A percentile compares a stretch with the other conserved stretches of the same genome.
These are phyloP conservation scores for Abelmoschus esculentus DNA, from an alignment of 345 rosid genomes.

Conservation along the genomic window DNA sequence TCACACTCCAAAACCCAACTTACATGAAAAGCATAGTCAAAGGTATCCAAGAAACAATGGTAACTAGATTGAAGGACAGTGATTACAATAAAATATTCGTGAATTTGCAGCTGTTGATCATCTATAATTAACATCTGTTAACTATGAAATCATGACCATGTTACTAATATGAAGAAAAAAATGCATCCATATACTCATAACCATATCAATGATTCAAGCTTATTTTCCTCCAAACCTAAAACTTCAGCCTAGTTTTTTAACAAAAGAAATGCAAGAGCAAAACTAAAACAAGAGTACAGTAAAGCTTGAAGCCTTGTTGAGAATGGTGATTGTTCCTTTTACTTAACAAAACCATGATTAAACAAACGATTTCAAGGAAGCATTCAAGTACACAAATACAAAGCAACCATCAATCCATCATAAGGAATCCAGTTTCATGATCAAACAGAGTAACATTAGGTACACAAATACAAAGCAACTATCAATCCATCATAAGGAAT, in stretches of 20 bases:
- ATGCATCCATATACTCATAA: no score
- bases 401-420: no score
- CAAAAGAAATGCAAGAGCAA: constrained; percentile 2
- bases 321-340: background rate
- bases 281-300: background rate
- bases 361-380: no score
- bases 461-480: no score
- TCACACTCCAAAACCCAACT: background rate
- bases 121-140: background rate
- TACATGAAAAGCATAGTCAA: background rate
- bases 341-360: no score
- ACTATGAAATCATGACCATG: background rate
- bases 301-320: background rate
- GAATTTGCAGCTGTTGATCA: background rate
- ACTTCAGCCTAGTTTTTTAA: background rate
- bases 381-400: no score
- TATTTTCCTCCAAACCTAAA: no score
- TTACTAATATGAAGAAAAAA: background rate
- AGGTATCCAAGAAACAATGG: background rate
- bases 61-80: background rate
- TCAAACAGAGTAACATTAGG: background rate
- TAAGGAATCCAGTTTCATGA: no score
- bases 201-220: no score
- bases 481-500: no score
- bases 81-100: no score